Evolutionary conservation across 495 filamentous ascomycete species (phyloP), one percentile per base, ranked within the genome.

Genomic region (Trichocladium uniseriatum): DNA sequence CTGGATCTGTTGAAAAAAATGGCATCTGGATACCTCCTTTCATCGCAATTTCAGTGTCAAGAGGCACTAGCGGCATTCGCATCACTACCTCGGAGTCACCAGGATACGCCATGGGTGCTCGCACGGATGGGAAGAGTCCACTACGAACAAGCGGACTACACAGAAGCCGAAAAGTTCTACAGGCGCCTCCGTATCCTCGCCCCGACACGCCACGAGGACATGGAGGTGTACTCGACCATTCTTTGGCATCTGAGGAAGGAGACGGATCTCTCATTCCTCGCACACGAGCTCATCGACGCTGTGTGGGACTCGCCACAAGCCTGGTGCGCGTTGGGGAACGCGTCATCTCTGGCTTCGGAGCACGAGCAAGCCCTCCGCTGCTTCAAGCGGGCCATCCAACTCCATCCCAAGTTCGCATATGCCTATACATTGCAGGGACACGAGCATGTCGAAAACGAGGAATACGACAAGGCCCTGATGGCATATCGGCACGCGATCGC

Each of bases 211-310:
- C 72, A 89, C 39, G 84, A 90, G 54, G 90, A 95, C 58, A 95
- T 96, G 90, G 92, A 98, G 59, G 82, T 95, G 18, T 98, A 92
- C 64, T 96, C 91, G 3, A 97, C 94, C 11, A 81, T 91, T n/a
- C 79, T 98, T 7, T 98, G 92, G 92, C 87, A 94, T 62, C 71
- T 95, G 52, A 92, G 94, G 62, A 85, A 82, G 55, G 92, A 96
- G 53, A 83, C 87, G 6, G 87, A 95, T 22, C 74, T 98, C 7
- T 89, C 94, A 2, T 94, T 89, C 62, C 76, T 98, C 14, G 84
- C 92, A 2, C 94, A 96, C 56, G 85, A 92, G 60, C 71, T 96
- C 16, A 73, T 94, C 37, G 94, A 95, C 48, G 63, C 79, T 10
- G 89, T 89, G 39, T 89, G 87, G 59, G 75, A 89, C 38, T 91